Conservation (phyloP, 2,329 filamentous ascomycete genomes). For the Pyricularia grisea region DNA sequence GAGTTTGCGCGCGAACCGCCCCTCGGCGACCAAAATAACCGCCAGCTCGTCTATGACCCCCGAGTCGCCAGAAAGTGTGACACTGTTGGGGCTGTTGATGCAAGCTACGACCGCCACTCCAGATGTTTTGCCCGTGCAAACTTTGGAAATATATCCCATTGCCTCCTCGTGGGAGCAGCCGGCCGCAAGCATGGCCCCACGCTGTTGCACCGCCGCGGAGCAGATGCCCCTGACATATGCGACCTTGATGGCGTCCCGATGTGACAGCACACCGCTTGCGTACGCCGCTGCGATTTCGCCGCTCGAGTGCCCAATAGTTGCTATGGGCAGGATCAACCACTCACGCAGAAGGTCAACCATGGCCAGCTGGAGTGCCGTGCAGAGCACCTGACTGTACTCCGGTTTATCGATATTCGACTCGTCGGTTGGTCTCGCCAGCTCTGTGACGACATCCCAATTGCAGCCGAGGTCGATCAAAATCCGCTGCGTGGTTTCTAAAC, state of each 20-base stretch:
- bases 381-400: constrained; percentile 16
- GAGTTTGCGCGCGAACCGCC: constrained; percentile 11
- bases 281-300: constrained; percentile 42
- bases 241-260: constrained; percentile 28
- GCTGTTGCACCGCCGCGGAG: background rate
- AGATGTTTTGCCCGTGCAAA: background rate
- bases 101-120: constrained; percentile 16
- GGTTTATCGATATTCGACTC: constrained; percentile 32
- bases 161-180: constrained; percentile 14
- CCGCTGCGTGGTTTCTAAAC: background rate
- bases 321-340: constrained; percentile 21
- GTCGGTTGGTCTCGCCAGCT: constrained; percentile 19
- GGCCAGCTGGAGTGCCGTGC: constrained; percentile 37
- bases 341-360: constrained; percentile 29
- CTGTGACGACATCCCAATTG: background rate
- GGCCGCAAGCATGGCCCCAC: constrained; percentile 31
- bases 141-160: background rate
- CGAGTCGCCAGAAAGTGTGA: constrained; percentile 32
- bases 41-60: constrained; percentile 8
- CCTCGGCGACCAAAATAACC: constrained; percentile 9
- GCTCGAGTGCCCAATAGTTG: constrained; percentile 36
- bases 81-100: constrained; percentile 15
- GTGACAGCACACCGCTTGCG: constrained; percentile 32
- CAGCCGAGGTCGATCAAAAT: constrained; percentile 6
- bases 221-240: constrained; percentile 30